A percentile compares a stretch with the other conserved stretches of the same genome.
Evolutionary conservation across 192 early-diverging fungal genomes (phyloP).

Genomic region (Backusella sp.): DNA sequence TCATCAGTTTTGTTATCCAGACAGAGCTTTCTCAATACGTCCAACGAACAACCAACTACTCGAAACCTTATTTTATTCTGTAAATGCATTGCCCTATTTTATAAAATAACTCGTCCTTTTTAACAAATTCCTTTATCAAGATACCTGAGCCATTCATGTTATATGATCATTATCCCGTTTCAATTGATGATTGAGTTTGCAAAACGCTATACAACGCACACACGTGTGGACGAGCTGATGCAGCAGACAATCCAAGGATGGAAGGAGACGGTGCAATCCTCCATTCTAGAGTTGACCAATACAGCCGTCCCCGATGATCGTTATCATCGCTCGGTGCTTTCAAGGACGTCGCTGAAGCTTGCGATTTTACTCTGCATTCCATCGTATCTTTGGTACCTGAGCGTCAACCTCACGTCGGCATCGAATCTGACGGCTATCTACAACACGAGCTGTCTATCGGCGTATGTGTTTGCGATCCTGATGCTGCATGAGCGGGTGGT

Average conservation of each 20-base stretch:
- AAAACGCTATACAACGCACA: background rate
- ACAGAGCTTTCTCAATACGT: slow-evolving; percentile 61
- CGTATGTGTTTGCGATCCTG: slow-evolving; percentile 74
- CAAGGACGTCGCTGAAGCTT: slow-evolving; percentile 26
- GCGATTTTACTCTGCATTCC: slow-evolving; percentile 61
- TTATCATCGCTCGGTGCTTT: slow-evolving; percentile 3
- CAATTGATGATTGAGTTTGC: slow-evolving; percentile 31
- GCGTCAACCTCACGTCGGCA: slow-evolving; percentile 69
- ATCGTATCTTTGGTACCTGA: slow-evolving; percentile 79
- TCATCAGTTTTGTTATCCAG: slow-evolving; percentile 51
- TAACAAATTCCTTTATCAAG: slow-evolving; percentile 22
- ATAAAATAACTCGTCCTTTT: background rate
- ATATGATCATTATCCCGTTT: slow-evolving; percentile 38
- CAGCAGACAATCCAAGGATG: background rate
- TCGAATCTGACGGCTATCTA: slow-evolving; percentile 79
- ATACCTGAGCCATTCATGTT: slow-evolving; percentile 43
- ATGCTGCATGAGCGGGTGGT: slow-evolving; percentile 66
- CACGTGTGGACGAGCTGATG: background rate
- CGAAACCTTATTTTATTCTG: slow-evolving; percentile 63
- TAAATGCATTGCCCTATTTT: slow-evolving; percentile 24
- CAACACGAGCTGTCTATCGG: slow-evolving; percentile 82
- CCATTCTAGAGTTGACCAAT: slow-evolving; percentile 5
- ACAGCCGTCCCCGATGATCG: background rate
- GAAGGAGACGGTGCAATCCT: background rate
- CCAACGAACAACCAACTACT: slow-evolving; percentile 50